A percentile compares a stretch with the other conserved stretches of the same genome.
Conservation (phyloP, 345 rosid genomes). For the Lumnitzera littorea region DNA sequence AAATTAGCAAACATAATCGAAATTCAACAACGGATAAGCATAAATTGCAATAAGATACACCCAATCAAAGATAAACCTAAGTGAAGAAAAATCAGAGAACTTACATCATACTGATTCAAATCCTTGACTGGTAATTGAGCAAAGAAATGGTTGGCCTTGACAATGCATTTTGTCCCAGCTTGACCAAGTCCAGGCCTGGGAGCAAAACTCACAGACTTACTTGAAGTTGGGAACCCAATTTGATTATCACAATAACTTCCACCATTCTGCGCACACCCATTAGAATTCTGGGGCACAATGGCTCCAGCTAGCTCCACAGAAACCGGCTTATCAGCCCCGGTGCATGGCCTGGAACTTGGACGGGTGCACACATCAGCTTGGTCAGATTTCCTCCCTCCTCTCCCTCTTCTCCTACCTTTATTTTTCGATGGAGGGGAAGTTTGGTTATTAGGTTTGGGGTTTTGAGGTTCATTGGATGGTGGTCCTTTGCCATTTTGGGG, state of each 20-base stretch:
- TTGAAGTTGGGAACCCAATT: slow-evolving; percentile 36
- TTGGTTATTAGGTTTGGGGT: slow-evolving; percentile 28
- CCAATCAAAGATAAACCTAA: neutral
- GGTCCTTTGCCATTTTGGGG: slow-evolving; percentile 72
- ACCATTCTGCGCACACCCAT: slow-evolving; percentile 23
- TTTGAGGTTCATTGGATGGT: slow-evolving; percentile 30
- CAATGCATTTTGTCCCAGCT: slow-evolving; percentile 86
- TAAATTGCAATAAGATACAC: slow-evolving; percentile 1
- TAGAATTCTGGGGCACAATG: slow-evolving; percentile 19
- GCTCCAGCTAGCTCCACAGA: slow-evolving; percentile 19
- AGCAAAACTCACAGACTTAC: slow-evolving; percentile 71
- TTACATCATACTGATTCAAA: slow-evolving; percentile 93
- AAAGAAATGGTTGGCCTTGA: slow-evolving; percentile 97
- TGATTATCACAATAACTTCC: slow-evolving; percentile 43
- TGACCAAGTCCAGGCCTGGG: slow-evolving; percentile 86
- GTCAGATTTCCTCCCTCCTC: slow-evolving; percentile 94
- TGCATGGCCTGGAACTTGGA: slow-evolving; percentile 94
- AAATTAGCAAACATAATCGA: neutral
- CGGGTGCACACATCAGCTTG: slow-evolving; percentile 78
- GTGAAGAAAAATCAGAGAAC: slow-evolving; percentile 17
- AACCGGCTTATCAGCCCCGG: slow-evolving; percentile 48
- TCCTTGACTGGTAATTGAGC: slow-evolving; percentile 88
- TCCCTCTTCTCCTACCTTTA: slow-evolving; percentile 75
- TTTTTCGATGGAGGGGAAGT: slow-evolving; percentile 59
- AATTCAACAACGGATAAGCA: neutral